Conservation (phyloP, 2,329 filamentous ascomycete genomes). For the Clonostachys sp. region DNA sequence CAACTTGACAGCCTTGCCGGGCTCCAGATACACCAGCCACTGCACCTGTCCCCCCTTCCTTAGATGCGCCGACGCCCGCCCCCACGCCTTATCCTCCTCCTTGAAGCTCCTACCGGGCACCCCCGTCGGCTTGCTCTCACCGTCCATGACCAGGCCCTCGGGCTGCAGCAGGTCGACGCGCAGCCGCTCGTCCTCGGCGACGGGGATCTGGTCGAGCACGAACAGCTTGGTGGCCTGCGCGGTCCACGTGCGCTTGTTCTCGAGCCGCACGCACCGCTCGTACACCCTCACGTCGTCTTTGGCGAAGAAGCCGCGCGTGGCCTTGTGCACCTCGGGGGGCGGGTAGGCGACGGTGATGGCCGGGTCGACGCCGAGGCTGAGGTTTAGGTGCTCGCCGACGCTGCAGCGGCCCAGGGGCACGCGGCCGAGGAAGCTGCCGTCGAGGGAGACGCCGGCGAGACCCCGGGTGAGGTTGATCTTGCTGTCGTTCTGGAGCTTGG, state of each 20-base stretch:
- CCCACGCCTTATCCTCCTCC: constrained; percentile 27
- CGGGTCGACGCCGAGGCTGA: constrained; percentile 57
- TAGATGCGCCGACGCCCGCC: constrained; percentile 43
- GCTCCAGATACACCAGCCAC: constrained; percentile 55
- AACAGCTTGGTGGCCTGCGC: constrained; percentile 37
- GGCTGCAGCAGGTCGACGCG: constrained; percentile 45
- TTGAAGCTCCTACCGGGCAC: constrained; percentile 9
- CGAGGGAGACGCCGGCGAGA: constrained; percentile 54
- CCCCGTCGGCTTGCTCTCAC: constrained; percentile 29
- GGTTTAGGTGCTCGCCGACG: constrained; percentile 45
- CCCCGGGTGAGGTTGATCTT: constrained; percentile 52
- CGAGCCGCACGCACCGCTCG: constrained; percentile 39
- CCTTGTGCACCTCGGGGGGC: constrained; percentile 47
- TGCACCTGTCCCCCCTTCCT: constrained; percentile 52
- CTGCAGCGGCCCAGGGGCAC: constrained; percentile 49
- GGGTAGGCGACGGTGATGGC: constrained; percentile 50
- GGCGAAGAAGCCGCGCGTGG: constrained; percentile 44
- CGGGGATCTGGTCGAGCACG: constrained; percentile 56
- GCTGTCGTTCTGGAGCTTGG: constrained; percentile 49
- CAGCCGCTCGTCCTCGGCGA: constrained; percentile 56
- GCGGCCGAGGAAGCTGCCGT: constrained; percentile 57
- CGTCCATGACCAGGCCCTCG: constrained; percentile 34
- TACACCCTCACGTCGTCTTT: constrained; percentile 49
- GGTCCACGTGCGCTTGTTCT: constrained; percentile 37
- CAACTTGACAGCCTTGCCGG: constrained; percentile 52